phyloP scores from a whole-genome alignment of 106 monocot species.

The Hemerocallis citrina region DNA sequence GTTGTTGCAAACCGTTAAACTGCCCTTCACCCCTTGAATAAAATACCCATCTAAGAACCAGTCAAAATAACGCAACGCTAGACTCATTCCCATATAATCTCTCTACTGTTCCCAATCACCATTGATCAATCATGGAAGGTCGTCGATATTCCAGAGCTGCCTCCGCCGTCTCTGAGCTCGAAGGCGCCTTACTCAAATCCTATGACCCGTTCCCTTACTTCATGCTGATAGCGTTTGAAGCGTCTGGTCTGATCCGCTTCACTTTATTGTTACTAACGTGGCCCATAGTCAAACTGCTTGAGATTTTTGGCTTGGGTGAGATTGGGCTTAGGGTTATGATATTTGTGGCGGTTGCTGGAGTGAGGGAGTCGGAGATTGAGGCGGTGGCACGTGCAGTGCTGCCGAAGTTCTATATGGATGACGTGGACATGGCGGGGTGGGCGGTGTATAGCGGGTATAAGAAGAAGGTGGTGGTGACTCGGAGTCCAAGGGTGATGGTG shows the following conservation, averaged over 20 bases:
- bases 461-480: conserved; percentile 45
- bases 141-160: neutral
- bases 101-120: neutral
- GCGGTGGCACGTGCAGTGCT: conserved; percentile 76
- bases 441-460: conserved; percentile 24
- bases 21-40: neutral
- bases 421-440: conserved; percentile 71
- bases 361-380: conserved; percentile 50
- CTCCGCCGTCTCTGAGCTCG: conserved; percentile 50
- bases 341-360: conserved; percentile 53
- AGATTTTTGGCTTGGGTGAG: neutral
- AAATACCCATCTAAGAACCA: neutral
- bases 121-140: neutral
- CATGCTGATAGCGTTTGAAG: conserved; percentile 90
- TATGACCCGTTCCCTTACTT: conserved; percentile 80
- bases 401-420: conserved; percentile 81
- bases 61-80: neutral
- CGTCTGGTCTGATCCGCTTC: conserved; percentile 71
- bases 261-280: conserved; percentile 41
- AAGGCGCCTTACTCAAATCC: conserved; percentile 55
- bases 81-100: neutral
- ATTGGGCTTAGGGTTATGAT: conserved; percentile 32
- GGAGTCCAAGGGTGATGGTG: conserved; percentile 61
- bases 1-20: conserved; percentile 3
- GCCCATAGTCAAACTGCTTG: conserved; percentile 36